Conservation (phyloP, 805 yeast species). For the Metahyphopichia silvanorum region DNA sequence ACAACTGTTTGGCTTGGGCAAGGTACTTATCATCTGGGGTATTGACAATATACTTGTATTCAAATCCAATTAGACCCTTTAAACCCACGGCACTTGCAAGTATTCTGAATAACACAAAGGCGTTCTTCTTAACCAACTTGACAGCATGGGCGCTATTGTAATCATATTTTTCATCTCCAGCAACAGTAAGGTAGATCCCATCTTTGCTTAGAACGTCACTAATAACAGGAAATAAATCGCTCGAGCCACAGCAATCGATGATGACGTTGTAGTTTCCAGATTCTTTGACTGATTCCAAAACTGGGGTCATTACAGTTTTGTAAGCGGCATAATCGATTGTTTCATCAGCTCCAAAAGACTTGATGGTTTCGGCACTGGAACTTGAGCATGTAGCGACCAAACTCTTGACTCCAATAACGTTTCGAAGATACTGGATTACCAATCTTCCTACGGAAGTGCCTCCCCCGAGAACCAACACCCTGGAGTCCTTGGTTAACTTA, state of each 20-base stretch:
- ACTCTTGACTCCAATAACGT: constrained; percentile 36
- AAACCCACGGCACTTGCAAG: constrained; percentile 12
- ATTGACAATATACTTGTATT: constrained; percentile 21
- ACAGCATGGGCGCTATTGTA: constrained; percentile 14
- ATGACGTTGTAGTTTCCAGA: constrained; percentile 53
- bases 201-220: constrained; percentile 45
- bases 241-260: constrained; percentile 64
- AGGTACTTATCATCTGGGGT: constrained; percentile 11
- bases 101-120: background rate
- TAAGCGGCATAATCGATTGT: constrained; percentile 56
- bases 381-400: constrained; percentile 59
- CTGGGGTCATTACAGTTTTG: constrained; percentile 24
- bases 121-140: background rate
- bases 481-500: constrained; percentile 37
- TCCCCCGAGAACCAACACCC: constrained; percentile 68
- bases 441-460: constrained; percentile 66
- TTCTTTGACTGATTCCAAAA: constrained; percentile 30
- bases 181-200: constrained; percentile 50
- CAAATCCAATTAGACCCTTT: constrained; percentile 37
- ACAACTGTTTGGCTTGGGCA: constrained; percentile 29
- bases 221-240: constrained; percentile 44
- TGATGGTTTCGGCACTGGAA: constrained; percentile 41
- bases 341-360: constrained; percentile 53
- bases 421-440: constrained; percentile 55
- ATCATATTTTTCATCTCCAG: constrained; percentile 50